Evolutionary conservation across 1,139 yeast species (phyloP).

Genomic region (Geotrichum restrictum): DNA sequence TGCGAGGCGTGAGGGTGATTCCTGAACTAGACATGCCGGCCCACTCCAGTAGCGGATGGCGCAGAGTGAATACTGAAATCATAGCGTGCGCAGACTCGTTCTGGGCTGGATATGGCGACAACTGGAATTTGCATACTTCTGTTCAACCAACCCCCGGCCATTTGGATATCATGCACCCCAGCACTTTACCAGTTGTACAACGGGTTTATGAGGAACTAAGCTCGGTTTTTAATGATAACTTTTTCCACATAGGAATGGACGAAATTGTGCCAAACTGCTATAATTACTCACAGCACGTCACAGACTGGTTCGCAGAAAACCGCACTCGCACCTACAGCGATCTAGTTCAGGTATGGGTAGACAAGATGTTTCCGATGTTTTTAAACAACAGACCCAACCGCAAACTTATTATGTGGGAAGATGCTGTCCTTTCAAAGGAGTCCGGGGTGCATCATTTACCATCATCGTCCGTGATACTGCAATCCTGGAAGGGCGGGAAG

Average conservation of each 20-base stretch:
- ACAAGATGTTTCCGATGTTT: constrained; percentile 42
- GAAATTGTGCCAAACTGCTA: constrained; percentile 45
- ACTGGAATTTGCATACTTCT: constrained; percentile 37
- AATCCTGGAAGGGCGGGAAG: constrained; percentile 43
- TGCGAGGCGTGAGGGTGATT: constrained; percentile 47
- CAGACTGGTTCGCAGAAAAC: constrained; percentile 39
- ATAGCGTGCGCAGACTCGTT: constrained; percentile 41
- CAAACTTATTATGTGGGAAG: constrained; percentile 50
- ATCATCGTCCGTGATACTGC: constrained; percentile 38
- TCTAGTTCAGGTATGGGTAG: constrained; percentile 44
- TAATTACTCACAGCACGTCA: constrained; percentile 37
- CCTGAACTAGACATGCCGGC: constrained; percentile 53
- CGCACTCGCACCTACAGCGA: constrained; percentile 36
- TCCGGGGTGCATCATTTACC: constrained; percentile 13
- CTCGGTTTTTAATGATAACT: constrained; percentile 40
- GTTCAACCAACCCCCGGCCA: constrained; percentile 51
- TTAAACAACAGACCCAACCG: constrained; percentile 29
- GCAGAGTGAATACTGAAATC: constrained; percentile 39
- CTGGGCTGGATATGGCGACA: constrained; percentile 37
- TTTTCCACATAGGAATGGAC: constrained; percentile 49
- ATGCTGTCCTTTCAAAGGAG: constrained; percentile 39
- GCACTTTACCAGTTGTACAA: constrained; percentile 41
- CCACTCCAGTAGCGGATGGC: constrained; percentile 49
- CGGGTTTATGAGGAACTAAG: constrained; percentile 44
- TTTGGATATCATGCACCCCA: constrained; percentile 42